phyloP scores from a whole-genome alignment of 257 asterid genomes.

The Ligustrum vulgare region DNA sequence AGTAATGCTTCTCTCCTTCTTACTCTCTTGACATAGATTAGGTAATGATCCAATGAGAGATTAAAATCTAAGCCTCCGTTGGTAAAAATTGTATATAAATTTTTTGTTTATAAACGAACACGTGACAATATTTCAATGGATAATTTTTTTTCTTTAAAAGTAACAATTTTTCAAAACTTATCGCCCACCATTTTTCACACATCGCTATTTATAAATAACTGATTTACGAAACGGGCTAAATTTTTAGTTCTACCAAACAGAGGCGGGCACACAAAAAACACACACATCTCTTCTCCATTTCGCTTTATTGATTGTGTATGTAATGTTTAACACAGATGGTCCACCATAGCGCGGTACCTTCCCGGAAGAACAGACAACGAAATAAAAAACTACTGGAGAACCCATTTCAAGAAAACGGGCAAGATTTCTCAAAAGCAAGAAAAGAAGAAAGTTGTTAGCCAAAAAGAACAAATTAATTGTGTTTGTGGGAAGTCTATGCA shows the following conservation, averaged over 20 bases:
- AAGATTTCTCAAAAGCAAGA: slow-evolving; percentile 20
- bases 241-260: no score
- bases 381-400: slow-evolving; percentile 62
- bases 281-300: not conserved
- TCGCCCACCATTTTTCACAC: no score
- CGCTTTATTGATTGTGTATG: not conserved
- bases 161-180: no score
- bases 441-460: not conserved
- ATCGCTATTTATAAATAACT: no score
- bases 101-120: no score
- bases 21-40: not conserved
- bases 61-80: no score
- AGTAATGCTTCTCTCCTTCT: slow-evolving; percentile 20
- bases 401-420: slow-evolving; percentile 44
- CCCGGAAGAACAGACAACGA: slow-evolving; percentile 65
- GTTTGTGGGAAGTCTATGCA: not conserved
- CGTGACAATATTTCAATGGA: no score
- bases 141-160: no score
- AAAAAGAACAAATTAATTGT: not conserved
- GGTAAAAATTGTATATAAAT: no score
- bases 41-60: no score
- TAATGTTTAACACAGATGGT: slow-evolving; percentile 38
- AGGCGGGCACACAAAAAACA: no score
- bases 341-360: slow-evolving; percentile 52
- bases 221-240: no score